Evolutionary conservation across 2,329 filamentous ascomycete genomes (phyloP).

Genomic region (Massarina eburnea): DNA sequence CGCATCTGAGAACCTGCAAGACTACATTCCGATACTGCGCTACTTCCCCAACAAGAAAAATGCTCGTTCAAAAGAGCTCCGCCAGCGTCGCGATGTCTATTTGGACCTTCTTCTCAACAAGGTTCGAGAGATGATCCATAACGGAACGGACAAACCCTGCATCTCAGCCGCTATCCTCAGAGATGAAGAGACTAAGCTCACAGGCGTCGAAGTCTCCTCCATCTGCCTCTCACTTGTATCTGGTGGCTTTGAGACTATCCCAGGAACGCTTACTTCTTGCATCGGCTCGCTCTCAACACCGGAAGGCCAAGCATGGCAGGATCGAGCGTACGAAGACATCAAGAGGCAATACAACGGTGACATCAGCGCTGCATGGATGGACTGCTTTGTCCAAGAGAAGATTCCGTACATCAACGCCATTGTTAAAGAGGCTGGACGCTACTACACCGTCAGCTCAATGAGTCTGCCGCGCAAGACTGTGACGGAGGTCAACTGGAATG

Average conservation of each 20-base stretch:
- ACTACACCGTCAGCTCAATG: constrained; percentile 58
- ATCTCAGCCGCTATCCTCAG: constrained; percentile 58
- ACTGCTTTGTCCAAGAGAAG: constrained; percentile 49
- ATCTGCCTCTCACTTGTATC: constrained; percentile 57
- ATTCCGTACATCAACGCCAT: constrained; percentile 54
- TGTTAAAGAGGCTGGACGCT: constrained; percentile 56
- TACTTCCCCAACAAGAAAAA: constrained; percentile 58
- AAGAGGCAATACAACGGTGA: constrained; percentile 49
- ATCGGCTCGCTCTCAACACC: constrained; percentile 53
- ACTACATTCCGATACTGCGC: constrained; percentile 55
- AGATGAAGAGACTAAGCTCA: constrained; percentile 56
- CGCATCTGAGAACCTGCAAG: constrained; percentile 57
- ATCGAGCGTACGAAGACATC: constrained; percentile 57
- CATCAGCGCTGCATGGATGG: constrained; percentile 51
- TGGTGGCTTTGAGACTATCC: constrained; percentile 59
- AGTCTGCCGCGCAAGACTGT: constrained; percentile 55
- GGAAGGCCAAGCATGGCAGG: constrained; percentile 54
- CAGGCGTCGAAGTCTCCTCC: constrained; percentile 55
- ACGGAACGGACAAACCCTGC: constrained; percentile 57
- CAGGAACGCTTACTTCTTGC: constrained; percentile 55
- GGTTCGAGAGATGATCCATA: constrained; percentile 54
- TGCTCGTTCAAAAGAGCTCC: constrained; percentile 48
- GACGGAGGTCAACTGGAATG: constrained; percentile 54
- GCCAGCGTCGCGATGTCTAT: constrained; percentile 53
- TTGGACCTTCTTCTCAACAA: constrained; percentile 53